These are phyloP conservation scores for Acanthamoeba culbertsoni DNA, from an alignment of 208 protist genomes.

Conservation along the genomic window DNA sequence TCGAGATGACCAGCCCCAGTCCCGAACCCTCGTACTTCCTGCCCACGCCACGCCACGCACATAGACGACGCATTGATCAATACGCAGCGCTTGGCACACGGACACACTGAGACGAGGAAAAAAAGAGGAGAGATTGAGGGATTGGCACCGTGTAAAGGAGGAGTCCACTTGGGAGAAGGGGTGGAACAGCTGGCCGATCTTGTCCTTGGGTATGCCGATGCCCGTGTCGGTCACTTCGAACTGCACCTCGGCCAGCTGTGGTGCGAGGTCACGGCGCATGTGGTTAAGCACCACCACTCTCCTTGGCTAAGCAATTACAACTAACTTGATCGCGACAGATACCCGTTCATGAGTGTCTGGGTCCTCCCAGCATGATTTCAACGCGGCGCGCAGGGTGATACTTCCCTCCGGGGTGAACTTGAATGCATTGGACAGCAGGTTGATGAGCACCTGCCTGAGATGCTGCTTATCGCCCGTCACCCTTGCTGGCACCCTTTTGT, in stretches of 20 bases:
- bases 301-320: no score
- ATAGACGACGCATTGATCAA: no score
- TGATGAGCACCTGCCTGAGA: constrained; percentile 56
- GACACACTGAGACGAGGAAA: no score
- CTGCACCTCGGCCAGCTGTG: background rate
- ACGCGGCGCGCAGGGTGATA: background rate
- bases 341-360: background rate
- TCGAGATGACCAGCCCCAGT: constrained; percentile 50
- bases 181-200: constrained; percentile 59
- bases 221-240: constrained; percentile 70
- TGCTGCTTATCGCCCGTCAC: constrained; percentile 57
- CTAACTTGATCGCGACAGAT: no score
- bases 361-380: constrained; percentile 37
- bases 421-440: constrained; percentile 64
- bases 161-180: constrained; percentile 58
- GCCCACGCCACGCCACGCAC: background rate
- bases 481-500: constrained; percentile 3
- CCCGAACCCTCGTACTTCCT: constrained; percentile 64
- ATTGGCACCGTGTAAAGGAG: background rate
- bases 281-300: no score
- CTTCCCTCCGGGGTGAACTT: constrained; percentile 66
- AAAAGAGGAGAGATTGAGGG: no score
- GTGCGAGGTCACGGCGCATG: no score
- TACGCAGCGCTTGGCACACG: no score
- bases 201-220: constrained; percentile 71